Conservation (phyloP, 176 grass and related monocot genomes). For the Coix lacrymajobi region DNA sequence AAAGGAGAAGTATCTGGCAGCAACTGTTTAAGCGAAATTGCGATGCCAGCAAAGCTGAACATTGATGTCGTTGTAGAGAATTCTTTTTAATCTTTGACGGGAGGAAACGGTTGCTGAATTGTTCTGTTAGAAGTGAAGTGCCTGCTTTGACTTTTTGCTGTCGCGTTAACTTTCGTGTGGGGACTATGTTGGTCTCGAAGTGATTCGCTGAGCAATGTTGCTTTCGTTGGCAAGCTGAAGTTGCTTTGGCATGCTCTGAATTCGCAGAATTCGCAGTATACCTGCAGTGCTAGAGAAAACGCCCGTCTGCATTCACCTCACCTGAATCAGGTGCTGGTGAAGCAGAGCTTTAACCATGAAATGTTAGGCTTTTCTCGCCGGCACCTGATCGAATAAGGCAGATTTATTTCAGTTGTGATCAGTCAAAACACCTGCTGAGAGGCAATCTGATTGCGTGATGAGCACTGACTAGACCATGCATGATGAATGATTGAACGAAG, state of each 20-base stretch:
- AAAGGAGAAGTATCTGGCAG: not conserved
- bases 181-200: not conserved
- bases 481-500: no score
- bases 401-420: no score
- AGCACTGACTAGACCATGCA: no score
- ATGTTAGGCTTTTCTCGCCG: no score
- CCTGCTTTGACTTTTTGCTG: not conserved
- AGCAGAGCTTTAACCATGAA: not conserved
- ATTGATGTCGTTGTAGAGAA: slow-evolving; percentile 4
- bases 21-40: not conserved
- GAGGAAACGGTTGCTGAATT: not conserved
- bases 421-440: no score
- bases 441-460: no score
- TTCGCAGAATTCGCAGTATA: not conserved
- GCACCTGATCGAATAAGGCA: no score
- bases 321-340: not conserved
- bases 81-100: not conserved
- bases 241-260: not conserved
- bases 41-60: not conserved
- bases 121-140: not conserved
- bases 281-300: not conserved
- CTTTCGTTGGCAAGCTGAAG: not conserved
- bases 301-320: not conserved
- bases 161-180: not conserved
- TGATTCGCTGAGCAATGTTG: not conserved